A percentile compares a stretch with the other conserved stretches of the same genome.
phyloP scores from a whole-genome alignment of 495 filamentous ascomycete species.

The Penicillium diatomitis region DNA sequence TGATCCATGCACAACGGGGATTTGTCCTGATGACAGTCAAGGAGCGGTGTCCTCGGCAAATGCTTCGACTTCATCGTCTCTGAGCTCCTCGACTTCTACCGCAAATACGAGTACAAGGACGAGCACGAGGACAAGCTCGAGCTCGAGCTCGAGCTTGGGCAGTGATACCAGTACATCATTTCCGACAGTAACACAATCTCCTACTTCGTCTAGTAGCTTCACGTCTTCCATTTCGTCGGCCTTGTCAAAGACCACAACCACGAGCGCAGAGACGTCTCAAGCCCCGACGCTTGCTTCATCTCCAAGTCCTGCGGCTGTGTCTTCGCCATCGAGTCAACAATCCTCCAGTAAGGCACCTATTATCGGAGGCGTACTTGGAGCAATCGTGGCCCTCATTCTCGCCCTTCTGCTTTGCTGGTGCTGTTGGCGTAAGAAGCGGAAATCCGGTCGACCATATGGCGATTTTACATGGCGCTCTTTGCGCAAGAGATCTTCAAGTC shows the following conservation, averaged over 20 bases:
- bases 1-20: constrained; percentile 25
- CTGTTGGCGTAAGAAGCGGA: constrained; percentile 16
- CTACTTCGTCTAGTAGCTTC: neutral
- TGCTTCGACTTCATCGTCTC: neutral
- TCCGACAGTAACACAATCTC: neutral
- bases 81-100: constrained; percentile 1
- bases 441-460: constrained; percentile 1
- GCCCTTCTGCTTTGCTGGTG: constrained; percentile 11
- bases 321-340: neutral
- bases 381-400: constrained; percentile 12
- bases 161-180: neutral
- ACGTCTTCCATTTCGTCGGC: too few species aligned
- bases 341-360: constrained; percentile 6
- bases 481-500: neutral
- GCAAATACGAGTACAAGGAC: neutral
- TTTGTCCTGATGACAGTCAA: constrained; percentile 23
- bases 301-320: neutral
- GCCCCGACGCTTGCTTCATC: neutral
- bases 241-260: too few species aligned
- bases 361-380: constrained; percentile 25
- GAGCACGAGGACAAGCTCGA: neutral
- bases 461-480: neutral
- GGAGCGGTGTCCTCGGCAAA: neutral
- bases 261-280: too few species aligned
- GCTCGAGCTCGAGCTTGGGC: neutral